Conservation (phyloP, 2,329 filamentous ascomycete genomes). For the Penicillium sclerotigenum region DNA sequence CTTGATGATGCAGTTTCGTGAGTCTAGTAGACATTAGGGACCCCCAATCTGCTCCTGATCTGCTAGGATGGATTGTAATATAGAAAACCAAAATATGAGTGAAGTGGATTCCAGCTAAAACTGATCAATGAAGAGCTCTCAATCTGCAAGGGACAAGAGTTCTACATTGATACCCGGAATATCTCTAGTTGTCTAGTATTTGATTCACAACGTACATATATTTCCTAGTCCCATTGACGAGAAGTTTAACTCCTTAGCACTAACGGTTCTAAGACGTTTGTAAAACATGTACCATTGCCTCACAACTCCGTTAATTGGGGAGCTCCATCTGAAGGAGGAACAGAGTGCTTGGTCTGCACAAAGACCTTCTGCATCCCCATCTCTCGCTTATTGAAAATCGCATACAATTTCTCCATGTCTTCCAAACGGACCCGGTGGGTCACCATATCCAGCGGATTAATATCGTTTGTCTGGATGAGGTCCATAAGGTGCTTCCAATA, state of each 20-base stretch:
- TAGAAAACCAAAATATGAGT: neutral
- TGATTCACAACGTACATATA: neutral
- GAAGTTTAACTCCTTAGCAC: no score
- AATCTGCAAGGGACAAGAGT: neutral
- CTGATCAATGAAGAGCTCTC: neutral
- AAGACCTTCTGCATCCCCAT: slow-evolving; percentile 78
- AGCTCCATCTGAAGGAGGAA: slow-evolving; percentile 49
- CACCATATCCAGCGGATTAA: slow-evolving; percentile 77
- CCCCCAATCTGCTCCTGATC: neutral
- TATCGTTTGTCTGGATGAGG: slow-evolving; percentile 62
- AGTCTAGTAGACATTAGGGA: neutral
- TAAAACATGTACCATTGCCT: neutral
- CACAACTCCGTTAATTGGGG: slow-evolving; percentile 49
- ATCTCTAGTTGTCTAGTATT: neutral
- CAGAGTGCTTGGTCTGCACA: slow-evolving; percentile 58
- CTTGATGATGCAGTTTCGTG: neutral
- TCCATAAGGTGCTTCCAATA: slow-evolving; percentile 79
- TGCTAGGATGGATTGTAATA: neutral
- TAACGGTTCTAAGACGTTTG: no score
- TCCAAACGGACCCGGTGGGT: slow-evolving; percentile 74
- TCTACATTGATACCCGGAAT: neutral
- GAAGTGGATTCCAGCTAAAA: neutral
- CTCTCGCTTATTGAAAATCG: slow-evolving; percentile 54
- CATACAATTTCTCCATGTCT: slow-evolving; percentile 66
- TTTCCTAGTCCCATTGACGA: neutral